phyloP scores from a whole-genome alignment of 768 basidiomycete species.

The Rhizopogon rudus region DNA sequence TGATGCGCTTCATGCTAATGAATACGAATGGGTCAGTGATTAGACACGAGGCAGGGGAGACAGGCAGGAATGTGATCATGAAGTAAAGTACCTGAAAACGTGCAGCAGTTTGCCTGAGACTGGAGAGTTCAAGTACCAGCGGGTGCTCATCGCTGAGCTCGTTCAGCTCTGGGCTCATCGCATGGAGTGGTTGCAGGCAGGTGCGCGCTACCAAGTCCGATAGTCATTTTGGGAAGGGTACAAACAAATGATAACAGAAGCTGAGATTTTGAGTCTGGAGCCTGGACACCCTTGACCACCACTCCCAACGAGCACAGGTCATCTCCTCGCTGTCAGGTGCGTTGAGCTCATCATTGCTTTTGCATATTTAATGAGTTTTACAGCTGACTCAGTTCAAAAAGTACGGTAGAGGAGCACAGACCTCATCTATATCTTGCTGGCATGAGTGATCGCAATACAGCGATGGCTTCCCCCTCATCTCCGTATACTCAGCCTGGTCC shows the following conservation, averaged over 20 bases:
- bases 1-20: conserved; percentile 64
- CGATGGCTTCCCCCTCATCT: conserved; percentile 21
- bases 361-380: too few species aligned
- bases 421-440: not conserved
- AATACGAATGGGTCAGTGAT: not conserved
- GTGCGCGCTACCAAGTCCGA: too few species aligned
- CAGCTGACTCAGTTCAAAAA: too few species aligned
- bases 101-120: conserved; percentile 39
- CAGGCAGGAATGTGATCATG: not conserved
- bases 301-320: not conserved
- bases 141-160: conserved; percentile 35
- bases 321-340: not conserved
- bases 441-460: conserved; percentile 2
- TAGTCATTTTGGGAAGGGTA: conserved; percentile 6
- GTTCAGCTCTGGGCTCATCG: not conserved
- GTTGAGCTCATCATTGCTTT: not conserved
- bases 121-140: conserved; percentile 39
- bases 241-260: conserved; percentile 15
- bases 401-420: too few species aligned
- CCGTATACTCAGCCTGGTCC: conserved; percentile 24
- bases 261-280: not conserved
- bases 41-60: not conserved
- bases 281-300: conserved; percentile 1
- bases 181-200: too few species aligned
- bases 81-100: conserved; percentile 41